Conservation (phyloP, 2,329 filamentous ascomycete species). For the Fusarium illudens region DNA sequence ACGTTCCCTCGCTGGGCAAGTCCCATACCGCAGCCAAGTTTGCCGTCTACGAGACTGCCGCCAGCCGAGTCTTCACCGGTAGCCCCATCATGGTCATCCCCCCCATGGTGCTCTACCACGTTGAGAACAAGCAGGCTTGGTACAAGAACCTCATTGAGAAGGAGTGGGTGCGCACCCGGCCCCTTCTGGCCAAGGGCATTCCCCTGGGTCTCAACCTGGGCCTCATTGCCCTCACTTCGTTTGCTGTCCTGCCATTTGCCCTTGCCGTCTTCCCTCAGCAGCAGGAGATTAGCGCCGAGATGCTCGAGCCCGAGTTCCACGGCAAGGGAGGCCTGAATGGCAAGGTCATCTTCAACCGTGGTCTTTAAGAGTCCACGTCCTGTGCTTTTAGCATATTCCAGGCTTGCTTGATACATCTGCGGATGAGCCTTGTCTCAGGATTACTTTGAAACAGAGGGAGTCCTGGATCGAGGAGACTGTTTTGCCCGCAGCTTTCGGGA, state of each 20-base stretch:
- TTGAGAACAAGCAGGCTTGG: slow-evolving; percentile 67
- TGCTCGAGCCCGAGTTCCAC: slow-evolving; percentile 87
- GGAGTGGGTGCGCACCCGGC: slow-evolving; percentile 80
- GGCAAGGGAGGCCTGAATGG: slow-evolving; percentile 79
- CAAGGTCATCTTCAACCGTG: slow-evolving; percentile 95
- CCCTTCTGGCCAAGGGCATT: slow-evolving; percentile 62
- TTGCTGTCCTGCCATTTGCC: slow-evolving; percentile 88
- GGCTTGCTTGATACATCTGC: background rate
- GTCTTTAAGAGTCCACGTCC: slow-evolving; percentile 67
- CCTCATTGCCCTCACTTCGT: slow-evolving; percentile 84
- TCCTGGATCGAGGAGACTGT: background rate
- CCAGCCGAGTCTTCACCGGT: slow-evolving; percentile 90
- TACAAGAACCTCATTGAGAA: slow-evolving; percentile 61
- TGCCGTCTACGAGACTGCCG: slow-evolving; percentile 91
- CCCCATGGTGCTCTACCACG: slow-evolving; percentile 81
- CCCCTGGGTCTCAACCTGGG: slow-evolving; percentile 86
- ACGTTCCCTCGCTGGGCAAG: slow-evolving; percentile 80
- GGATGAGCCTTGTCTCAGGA: background rate
- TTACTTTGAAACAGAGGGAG: background rate
- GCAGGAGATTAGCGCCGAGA: slow-evolving; percentile 78
- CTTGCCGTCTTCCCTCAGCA: slow-evolving; percentile 92
- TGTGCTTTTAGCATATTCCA: background rate
- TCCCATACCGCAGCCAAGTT: slow-evolving; percentile 87
- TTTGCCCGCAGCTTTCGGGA: background rate
- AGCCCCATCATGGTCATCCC: slow-evolving; percentile 98